phyloP scores from a whole-genome alignment of 1,284 basidiomycete genomes.

The Coniferiporia weirii region DNA sequence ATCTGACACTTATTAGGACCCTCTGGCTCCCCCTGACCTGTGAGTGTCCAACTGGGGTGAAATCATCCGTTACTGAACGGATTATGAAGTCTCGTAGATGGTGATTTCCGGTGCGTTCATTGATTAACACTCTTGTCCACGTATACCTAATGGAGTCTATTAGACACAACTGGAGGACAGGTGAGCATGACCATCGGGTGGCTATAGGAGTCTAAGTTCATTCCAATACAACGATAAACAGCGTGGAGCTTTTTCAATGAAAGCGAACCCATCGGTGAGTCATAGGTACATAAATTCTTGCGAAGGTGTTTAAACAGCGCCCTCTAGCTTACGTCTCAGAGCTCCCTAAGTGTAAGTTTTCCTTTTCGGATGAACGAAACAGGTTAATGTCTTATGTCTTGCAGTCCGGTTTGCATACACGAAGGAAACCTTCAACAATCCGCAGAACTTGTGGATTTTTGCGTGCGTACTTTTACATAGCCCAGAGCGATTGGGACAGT shows the following conservation, averaged over 20 bases:
- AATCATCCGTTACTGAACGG: not conserved
- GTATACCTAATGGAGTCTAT: too few species aligned
- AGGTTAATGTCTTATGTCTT: not conserved
- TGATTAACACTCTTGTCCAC: not conserved
- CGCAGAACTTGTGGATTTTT: conserved; percentile 54
- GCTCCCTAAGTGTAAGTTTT: conserved; percentile 29
- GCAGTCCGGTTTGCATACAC: conserved; percentile 58
- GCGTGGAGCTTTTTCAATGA: conserved; percentile 43
- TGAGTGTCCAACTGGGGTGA: conserved; percentile 26
- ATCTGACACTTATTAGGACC: conserved; percentile 38
- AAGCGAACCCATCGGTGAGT: conserved; percentile 38
- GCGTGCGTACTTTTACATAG: conserved; percentile 34
- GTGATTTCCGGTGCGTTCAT: conserved; percentile 41
- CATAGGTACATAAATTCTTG: conserved; percentile 21
- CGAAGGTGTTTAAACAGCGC: conserved; percentile 25
- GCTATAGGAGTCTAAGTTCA: not conserved
- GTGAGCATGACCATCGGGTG: conserved; percentile 16
- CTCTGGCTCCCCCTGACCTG: conserved; percentile 56
- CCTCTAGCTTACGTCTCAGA: conserved; percentile 30
- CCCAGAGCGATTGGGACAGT: too few species aligned
- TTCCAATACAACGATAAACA: not conserved
- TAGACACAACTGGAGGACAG: conserved; percentile 56
- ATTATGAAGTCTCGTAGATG: conserved; percentile 39
- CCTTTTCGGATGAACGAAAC: not conserved
- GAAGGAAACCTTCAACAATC: conserved; percentile 57